Conservation (phyloP, 1,139 yeast species). For the Petasospora rhodanensis region DNA sequence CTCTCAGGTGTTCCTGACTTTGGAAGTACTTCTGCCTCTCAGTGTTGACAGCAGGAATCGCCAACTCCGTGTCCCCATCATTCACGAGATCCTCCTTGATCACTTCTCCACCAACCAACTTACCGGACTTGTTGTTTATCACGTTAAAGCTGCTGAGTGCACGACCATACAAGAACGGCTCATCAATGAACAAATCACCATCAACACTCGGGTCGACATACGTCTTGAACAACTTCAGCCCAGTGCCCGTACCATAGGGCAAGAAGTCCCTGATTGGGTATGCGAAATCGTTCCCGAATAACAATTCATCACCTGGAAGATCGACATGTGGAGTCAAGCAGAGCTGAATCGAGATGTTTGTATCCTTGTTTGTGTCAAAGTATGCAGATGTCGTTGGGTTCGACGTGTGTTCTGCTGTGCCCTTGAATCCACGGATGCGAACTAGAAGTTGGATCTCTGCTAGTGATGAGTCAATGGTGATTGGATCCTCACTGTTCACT, state of each 20-base stretch:
- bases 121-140: slow-evolving; percentile 18
- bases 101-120: slow-evolving; percentile 1
- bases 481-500: slow-evolving; percentile 38
- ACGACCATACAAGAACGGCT: slow-evolving; percentile 59
- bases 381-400: slow-evolving; percentile 16
- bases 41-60: slow-evolving; percentile 19
- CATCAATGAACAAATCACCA: slow-evolving; percentile 58
- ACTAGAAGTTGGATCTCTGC: slow-evolving; percentile 40
- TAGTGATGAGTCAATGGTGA: slow-evolving; percentile 34
- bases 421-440: slow-evolving; percentile 43
- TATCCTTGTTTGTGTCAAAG: slow-evolving; percentile 9
- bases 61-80: slow-evolving; percentile 4
- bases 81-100: slow-evolving; percentile 11
- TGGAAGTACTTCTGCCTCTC: slow-evolving; percentile 32
- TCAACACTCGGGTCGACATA: slow-evolving; percentile 57
- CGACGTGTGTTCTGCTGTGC: slow-evolving; percentile 36
- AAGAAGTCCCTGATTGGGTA: slow-evolving; percentile 55
- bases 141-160: slow-evolving; percentile 55
- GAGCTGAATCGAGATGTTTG: slow-evolving; percentile 23
- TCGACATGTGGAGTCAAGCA: slow-evolving; percentile 19
- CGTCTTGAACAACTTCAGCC: slow-evolving; percentile 38
- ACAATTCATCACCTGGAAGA: slow-evolving; percentile 43
- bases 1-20: slow-evolving; percentile 25
- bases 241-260: slow-evolving; percentile 58
- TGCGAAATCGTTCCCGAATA: slow-evolving; percentile 69